phyloP scores from a whole-genome alignment of 2,329 filamentous ascomycete species.

The Lomentospora prolificans region DNA sequence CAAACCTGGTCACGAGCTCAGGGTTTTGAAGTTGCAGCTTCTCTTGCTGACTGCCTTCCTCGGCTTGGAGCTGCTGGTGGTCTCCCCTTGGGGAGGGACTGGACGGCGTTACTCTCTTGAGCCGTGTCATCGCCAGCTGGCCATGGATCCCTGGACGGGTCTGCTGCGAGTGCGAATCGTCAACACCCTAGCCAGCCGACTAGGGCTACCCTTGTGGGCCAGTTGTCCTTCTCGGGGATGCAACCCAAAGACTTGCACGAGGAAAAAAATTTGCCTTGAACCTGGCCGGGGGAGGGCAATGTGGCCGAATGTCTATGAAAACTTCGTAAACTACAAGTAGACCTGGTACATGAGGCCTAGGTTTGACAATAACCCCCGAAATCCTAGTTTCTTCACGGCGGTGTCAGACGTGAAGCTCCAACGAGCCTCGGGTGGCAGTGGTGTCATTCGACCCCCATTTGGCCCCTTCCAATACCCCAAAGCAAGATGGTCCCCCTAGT shows the following conservation, averaged over 20 bases:
- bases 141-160: neutral
- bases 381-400: too few relatives aligned
- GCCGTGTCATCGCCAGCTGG: neutral
- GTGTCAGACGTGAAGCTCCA: too few relatives aligned
- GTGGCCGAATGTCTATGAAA: too few relatives aligned
- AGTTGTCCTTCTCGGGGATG: neutral
- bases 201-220: neutral
- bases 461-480: neutral
- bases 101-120: neutral
- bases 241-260: neutral
- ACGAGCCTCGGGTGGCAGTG: too few relatives aligned
- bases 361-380: too few relatives aligned
- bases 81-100: neutral
- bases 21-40: neutral
- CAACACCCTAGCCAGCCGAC: neutral
- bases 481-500: neutral
- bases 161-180: neutral
- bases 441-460: neutral
- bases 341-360: too few relatives aligned
- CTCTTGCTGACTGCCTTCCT: neutral
- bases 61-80: neutral
- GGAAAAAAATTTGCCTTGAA: neutral
- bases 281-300: too few relatives aligned
- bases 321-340: too few relatives aligned
- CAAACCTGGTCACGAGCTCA: neutral